Evolutionary conservation across 225 moss, liverwort and hornwort genomes (phyloP).

Genomic region (Pseudisothecium myosuroides): DNA sequence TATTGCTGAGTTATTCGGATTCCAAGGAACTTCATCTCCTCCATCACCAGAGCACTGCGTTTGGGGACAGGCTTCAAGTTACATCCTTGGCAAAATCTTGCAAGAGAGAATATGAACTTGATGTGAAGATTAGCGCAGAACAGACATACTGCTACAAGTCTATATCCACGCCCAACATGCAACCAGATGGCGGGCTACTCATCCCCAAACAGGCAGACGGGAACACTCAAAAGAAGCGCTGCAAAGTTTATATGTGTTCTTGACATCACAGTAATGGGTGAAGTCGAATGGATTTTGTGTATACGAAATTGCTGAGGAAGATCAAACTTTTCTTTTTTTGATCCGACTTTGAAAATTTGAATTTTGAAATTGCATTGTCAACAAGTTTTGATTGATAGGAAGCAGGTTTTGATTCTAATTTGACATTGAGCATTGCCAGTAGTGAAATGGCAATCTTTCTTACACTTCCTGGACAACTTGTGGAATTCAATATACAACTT

Average conservation of each 20-base stretch:
- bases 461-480: background rate
- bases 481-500: no score
- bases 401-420: background rate
- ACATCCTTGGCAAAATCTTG: background rate
- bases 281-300: background rate
- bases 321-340: background rate
- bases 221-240: background rate
- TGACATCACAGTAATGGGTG: no score
- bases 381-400: no score
- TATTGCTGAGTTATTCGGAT: background rate
- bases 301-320: background rate
- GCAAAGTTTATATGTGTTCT: background rate
- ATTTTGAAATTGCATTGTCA: no score
- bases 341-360: no score
- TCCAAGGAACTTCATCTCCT: background rate
- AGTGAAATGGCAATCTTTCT: background rate
- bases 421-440: no score
- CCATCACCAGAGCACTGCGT: background rate
- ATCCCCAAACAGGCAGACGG: background rate
- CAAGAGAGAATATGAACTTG: background rate
- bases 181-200: background rate
- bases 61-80: background rate
- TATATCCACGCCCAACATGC: background rate
- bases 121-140: background rate
- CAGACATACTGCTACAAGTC: background rate